These are phyloP conservation scores for Lizanozyma gosingica DNA, from an alignment of 1,139 yeast species.

Conservation along the genomic window DNA sequence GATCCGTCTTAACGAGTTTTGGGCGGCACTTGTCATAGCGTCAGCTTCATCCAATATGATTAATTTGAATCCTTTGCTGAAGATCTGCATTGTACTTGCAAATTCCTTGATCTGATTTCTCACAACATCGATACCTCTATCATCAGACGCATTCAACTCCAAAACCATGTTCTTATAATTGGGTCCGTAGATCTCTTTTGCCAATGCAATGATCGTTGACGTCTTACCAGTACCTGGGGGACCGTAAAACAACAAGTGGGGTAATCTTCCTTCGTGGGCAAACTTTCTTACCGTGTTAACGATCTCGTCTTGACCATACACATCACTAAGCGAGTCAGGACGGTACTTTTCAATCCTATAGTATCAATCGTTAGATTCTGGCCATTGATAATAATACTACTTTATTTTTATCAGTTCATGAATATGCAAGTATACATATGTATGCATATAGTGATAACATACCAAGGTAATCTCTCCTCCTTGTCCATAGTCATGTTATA, in stretches of 20 bases:
- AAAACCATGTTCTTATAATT: slow-evolving; percentile 82
- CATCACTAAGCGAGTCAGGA: slow-evolving; percentile 75
- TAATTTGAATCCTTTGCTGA: slow-evolving; percentile 71
- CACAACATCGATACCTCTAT: slow-evolving; percentile 81
- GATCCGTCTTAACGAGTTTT: slow-evolving; percentile 83
- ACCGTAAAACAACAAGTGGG: slow-evolving; percentile 88
- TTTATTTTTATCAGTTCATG: too few species aligned
- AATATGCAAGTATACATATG: slow-evolving; percentile 3
- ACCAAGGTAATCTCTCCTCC: slow-evolving; percentile 33
- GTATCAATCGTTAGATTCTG: slow-evolving; percentile 13
- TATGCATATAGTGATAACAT: slow-evolving; percentile 12
- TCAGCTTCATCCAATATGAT: slow-evolving; percentile 96
- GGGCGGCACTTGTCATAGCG: slow-evolving; percentile 97
- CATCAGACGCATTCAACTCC: slow-evolving; percentile 84
- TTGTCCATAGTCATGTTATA: slow-evolving; percentile 7
- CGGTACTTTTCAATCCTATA: slow-evolving; percentile 91
- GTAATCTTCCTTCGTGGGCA: slow-evolving; percentile 74
- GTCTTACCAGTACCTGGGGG: slow-evolving; percentile 99
- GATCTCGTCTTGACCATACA: slow-evolving; percentile 84
- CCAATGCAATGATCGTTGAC: slow-evolving; percentile 84
- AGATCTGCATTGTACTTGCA: slow-evolving; percentile 88
- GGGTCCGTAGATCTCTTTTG: slow-evolving; percentile 83
- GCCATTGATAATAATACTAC: too few species aligned
- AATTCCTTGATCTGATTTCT: slow-evolving; percentile 77
- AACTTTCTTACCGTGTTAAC: slow-evolving; percentile 77